Evolutionary conservation across 176 grass and related monocot species (phyloP), one percentile per base, ranked within the genome.

Genomic region (Eremochloa ophiuroides): DNA sequence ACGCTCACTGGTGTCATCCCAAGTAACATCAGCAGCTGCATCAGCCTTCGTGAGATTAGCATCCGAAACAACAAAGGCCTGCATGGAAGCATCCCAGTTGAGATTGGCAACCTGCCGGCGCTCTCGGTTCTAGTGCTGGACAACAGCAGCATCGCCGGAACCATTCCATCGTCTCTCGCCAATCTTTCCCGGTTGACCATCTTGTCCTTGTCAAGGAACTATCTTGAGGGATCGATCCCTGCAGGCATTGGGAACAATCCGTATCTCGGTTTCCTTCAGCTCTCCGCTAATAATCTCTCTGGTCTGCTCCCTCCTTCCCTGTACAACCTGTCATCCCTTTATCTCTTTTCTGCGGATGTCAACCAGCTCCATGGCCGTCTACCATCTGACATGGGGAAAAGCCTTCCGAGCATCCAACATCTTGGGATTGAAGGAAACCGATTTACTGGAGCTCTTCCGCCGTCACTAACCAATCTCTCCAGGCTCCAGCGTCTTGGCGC

Each of bases 241-340:
- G 28, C 30, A 23, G 22, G 53, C 1, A 46, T 82, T 0, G 69
- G 55, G 4, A 82, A 48, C 39, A 82, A 68, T 23, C 65, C 68
- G 17, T 14, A 46, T 62, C 80, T 82, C 16, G 0, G 3, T 5
- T 29, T 40, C 14, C 64, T 56, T 56, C 64, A 41, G 47, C 47
- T 80, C n/a, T 38, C 64, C 34, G 7, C 6, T 0, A 80, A 69
- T 0, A 58, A 70, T 18, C 34, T 80, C 23, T 71, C 79, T 6
- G 50, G 50, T 60, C 6, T 43, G 65, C 5, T 69, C 25, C 66
- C 66, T 71, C 35, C 69, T 31, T 59, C 48, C 2, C 4, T 82
- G 53, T 62, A 34, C 55, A 82, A 72, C 27, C 38, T 72, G 2
- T 82, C 80, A 35, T 82, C 55, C 47, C 27, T 82, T 12, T 42